Evolutionary conservation across 2,329 filamentous ascomycete species (phyloP).

Genomic region (Penicillium nordicum): DNA sequence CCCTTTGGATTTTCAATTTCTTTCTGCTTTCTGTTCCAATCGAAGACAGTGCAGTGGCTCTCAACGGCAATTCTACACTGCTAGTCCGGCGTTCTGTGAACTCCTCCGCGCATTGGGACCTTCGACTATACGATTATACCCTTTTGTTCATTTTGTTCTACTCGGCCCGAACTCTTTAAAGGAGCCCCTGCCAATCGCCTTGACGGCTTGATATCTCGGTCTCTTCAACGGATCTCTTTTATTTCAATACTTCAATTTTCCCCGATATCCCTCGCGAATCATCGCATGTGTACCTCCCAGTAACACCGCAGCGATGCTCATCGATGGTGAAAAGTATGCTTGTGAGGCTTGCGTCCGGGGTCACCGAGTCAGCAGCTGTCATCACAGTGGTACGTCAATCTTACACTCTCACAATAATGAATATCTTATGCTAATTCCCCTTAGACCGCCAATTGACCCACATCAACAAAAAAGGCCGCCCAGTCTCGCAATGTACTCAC

Average conservation of each 20-base stretch:
- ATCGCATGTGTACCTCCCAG: slow-evolving; percentile 41
- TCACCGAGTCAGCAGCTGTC: slow-evolving; percentile 98
- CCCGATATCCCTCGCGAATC: slow-evolving; percentile 30
- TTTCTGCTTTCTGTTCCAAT: slow-evolving; percentile 10
- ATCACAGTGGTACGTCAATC: slow-evolving; percentile 75
- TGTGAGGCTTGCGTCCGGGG: slow-evolving; percentile 98
- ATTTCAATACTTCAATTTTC: slow-evolving; percentile 17
- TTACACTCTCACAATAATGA: neutral
- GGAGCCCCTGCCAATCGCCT: slow-evolving; percentile 25
- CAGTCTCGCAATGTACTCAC: slow-evolving; percentile 95
- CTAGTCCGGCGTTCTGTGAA: slow-evolving; percentile 22
- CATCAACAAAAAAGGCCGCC: slow-evolving; percentile 96
- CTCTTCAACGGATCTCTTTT: slow-evolving; percentile 10
- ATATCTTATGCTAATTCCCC: slow-evolving; percentile 11
- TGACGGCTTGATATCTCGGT: slow-evolving; percentile 28
- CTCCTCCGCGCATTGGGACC: slow-evolving; percentile 29
- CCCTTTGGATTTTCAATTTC: slow-evolving; percentile 14
- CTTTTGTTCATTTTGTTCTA: slow-evolving; percentile 27
- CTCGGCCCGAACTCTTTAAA: slow-evolving; percentile 26
- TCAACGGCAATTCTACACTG: slow-evolving; percentile 4
- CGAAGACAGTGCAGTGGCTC: neutral
- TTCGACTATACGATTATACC: slow-evolving; percentile 33
- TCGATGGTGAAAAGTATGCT: slow-evolving; percentile 95
- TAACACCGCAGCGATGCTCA: slow-evolving; percentile 60
- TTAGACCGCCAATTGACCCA: slow-evolving; percentile 86